Evolutionary conservation across 2,329 filamentous ascomycete genomes (phyloP), one percentile per base, ranked within the genome.

Genomic region (Diaporthe citriasiana): DNA sequence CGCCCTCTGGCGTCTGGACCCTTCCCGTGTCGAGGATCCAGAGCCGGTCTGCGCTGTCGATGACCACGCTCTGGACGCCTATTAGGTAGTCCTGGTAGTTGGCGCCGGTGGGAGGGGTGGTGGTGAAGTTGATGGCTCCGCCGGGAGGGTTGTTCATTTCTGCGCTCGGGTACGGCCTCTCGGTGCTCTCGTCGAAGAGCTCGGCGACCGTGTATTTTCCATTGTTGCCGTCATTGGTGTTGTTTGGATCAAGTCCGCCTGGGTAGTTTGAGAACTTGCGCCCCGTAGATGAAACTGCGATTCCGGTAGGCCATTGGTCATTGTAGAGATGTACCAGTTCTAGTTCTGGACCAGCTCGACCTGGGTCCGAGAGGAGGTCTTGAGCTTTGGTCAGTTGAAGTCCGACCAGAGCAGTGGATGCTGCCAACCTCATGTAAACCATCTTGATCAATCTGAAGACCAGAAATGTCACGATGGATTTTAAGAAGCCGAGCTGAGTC

Each of bases 21-120:
- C 87, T 83, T 12, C 87, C 87, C 4, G 87, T 89, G 75, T 89
- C 88, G 10, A 89, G 83, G 69, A 89, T 85, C 87, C 87, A 89
- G 27, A 89, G 82, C 9, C 86, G 83, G 78, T 89, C 86, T 3
- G 80, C 78, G 0, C 86, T 76, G 75, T 89, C 87, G 25, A 89
- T 82, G 15, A 89, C 87, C 2, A 89, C 86, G 51, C 83, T 86
- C 77, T 89, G 87, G 0, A 88, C 86, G 60, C 86, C 85, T 72
- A 89, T 86, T 15, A 89, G 80, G 77, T 88, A 84, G 76, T 86
- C 78, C n/a, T 82, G 80, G 73, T 87, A 85, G 76, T 87, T 87
- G 42, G 83, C 86, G 42, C 83, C 84, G 2, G 83, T 76, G 68
- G 81, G 78, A 12, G 87, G 87, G 22, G 77, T 81, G 0, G 86